Percentiles rank a stretch among this genome's conserved stretches.
Conservation (phyloP, 148 eudicot species). For the Chenopodium suecicum region DNA sequence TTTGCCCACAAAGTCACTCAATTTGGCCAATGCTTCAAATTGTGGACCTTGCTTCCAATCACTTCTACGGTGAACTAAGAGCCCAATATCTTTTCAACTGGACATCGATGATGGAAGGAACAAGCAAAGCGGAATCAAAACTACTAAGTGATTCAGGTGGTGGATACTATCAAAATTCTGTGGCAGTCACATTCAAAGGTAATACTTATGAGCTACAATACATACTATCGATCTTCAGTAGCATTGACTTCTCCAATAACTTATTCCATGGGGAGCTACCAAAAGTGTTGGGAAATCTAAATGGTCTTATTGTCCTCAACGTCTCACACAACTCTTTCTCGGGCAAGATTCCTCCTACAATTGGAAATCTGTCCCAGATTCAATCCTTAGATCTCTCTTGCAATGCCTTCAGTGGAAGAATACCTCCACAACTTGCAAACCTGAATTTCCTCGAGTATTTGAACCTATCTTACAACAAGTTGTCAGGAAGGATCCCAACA, state of each 20-base stretch:
- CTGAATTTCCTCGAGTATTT: conserved; percentile 31
- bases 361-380: too few relatives aligned
- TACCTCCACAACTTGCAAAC: conserved; percentile 27
- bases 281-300: too few relatives aligned
- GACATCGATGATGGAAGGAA: conserved; percentile 22
- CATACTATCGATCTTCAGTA: conserved; percentile 12
- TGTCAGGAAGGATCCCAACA: conserved; percentile 32
- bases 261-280: too few relatives aligned
- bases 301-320: too few relatives aligned
- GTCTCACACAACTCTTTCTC: too few relatives aligned
- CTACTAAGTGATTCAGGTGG: too few relatives aligned
- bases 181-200: conserved; percentile 17
- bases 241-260: neutral
- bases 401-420: too few relatives aligned
- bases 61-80: conserved; percentile 32
- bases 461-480: conserved; percentile 30
- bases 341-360: too few relatives aligned
- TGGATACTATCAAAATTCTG: conserved; percentile 15
- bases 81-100: conserved; percentile 1
- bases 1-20: neutral
- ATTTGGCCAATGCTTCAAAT: conserved; percentile 45
- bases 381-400: too few relatives aligned
- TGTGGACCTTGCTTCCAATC: conserved; percentile 50
- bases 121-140: neutral
- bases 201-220: neutral